Percentiles rank a stretch among this genome's conserved stretches.
phyloP scores from a whole-genome alignment of 495 filamentous ascomycete species.

The Podospora conica region DNA sequence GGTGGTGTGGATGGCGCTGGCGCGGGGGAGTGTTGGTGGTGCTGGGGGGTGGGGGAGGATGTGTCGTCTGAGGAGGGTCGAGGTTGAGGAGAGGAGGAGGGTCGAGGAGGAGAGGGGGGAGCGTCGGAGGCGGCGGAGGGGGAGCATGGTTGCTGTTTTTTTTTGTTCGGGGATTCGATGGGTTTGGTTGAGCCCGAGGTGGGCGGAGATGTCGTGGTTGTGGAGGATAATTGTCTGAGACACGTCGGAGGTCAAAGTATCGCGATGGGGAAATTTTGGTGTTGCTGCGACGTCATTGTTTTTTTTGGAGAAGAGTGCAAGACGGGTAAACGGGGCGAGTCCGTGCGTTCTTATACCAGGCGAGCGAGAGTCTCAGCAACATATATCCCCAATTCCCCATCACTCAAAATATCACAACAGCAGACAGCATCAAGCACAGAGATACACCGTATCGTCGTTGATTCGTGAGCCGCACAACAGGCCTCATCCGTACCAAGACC shows the following conservation, averaged over 20 bases:
- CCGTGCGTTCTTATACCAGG: neutral
- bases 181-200: neutral
- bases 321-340: neutral
- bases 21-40: neutral
- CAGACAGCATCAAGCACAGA: neutral
- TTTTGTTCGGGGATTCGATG: neutral
- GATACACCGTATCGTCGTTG: neutral
- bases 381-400: neutral
- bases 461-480: neutral
- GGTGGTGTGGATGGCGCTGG: neutral
- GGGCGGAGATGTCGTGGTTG: no score
- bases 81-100: neutral
- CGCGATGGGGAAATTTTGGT: neutral
- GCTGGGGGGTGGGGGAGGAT: neutral
- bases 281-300: neutral
- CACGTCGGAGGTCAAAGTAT: neutral
- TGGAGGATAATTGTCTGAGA: no score
- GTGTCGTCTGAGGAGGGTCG: neutral
- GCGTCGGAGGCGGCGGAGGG: constrained; percentile 2
- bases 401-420: neutral
- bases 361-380: no score
- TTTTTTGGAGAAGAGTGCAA: neutral
- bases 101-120: neutral
- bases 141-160: neutral
- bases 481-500: neutral